Evolutionary conservation across 2,329 filamentous ascomycete genomes (phyloP).

Genomic region (Neonectria coccinea): DNA sequence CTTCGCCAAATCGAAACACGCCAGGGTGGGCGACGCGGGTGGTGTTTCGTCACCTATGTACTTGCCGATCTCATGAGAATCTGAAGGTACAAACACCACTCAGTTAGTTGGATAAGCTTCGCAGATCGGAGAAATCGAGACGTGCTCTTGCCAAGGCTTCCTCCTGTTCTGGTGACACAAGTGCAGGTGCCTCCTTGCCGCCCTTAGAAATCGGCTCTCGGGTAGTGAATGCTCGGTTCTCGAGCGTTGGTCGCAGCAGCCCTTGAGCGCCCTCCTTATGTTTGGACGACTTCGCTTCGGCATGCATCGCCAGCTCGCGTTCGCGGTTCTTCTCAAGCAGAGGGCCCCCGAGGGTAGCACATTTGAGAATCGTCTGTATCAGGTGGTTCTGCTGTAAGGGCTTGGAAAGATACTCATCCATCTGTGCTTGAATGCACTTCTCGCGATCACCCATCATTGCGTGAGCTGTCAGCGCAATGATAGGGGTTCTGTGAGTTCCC

Average conservation of each 20-base stretch:
- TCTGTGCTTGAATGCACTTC: constrained; percentile 97
- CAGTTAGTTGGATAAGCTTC: constrained; percentile 53
- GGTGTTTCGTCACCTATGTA: constrained; percentile 30
- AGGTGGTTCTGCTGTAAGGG: constrained; percentile 96
- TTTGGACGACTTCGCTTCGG: constrained; percentile 60
- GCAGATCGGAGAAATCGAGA: constrained; percentile 55
- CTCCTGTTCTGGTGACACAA: constrained; percentile 59
- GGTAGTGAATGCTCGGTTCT: constrained; percentile 77
- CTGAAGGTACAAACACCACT: constrained; percentile 38
- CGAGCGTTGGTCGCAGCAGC: constrained; percentile 55
- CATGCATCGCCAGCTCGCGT: constrained; percentile 65
- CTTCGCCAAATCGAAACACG: constrained; percentile 6
- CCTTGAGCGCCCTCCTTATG: constrained; percentile 53
- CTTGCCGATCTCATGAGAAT: constrained; percentile 47
- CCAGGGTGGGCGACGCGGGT: constrained; percentile 6
- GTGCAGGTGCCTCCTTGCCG: constrained; percentile 71
- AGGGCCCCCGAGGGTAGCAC: constrained; percentile 88
- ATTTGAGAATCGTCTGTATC: constrained; percentile 97
- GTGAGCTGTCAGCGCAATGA: constrained; percentile 96
- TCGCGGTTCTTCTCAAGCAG: constrained; percentile 82
- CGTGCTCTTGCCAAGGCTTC: constrained; percentile 66
- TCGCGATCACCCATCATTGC: constrained; percentile 99
- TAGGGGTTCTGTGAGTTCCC: constrained; percentile 85
- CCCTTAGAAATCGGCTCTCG: constrained; percentile 67
- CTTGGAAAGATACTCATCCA: constrained; percentile 99